Conservation (phyloP, 1,284 basidiomycete species). For the Chondrostereum purpureum region DNA sequence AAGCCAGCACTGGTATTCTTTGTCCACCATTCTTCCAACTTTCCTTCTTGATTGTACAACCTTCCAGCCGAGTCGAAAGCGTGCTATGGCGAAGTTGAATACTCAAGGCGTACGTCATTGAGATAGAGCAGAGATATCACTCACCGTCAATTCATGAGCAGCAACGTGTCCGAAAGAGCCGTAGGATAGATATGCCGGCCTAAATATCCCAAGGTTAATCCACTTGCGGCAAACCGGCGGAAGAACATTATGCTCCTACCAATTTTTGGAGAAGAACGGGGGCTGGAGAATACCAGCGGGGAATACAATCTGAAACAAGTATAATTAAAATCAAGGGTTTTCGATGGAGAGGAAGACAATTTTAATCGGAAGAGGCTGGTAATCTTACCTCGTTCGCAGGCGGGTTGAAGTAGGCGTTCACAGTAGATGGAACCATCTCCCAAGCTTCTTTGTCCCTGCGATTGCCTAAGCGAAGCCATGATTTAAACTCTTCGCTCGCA, state of each 20-base stretch:
- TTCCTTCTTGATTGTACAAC: constrained; percentile 72
- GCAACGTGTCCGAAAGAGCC: constrained; percentile 89
- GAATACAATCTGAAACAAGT: constrained; percentile 77
- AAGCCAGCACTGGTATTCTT: constrained; percentile 81
- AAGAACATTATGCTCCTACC: constrained; percentile 55
- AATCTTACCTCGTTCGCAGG: constrained; percentile 64
- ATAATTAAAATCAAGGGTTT: constrained; percentile 9
- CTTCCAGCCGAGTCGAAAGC: constrained; percentile 92
- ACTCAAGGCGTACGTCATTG: neutral
- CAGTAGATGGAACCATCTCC: constrained; percentile 82
- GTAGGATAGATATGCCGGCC: constrained; percentile 85
- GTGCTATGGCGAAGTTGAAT: constrained; percentile 44
- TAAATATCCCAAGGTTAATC: constrained; percentile 25
- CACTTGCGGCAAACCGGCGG: no score
- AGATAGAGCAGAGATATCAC: constrained; percentile 19
- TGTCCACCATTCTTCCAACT: constrained; percentile 87
- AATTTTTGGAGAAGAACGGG: constrained; percentile 84
- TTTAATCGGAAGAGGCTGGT: neutral
- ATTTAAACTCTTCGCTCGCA: constrained; percentile 50
- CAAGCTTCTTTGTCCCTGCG: constrained; percentile 71
- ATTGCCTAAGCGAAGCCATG: constrained; percentile 75
- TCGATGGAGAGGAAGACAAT: neutral
- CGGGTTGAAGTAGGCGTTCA: constrained; percentile 80
- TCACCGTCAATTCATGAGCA: constrained; percentile 80
- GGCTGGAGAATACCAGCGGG: constrained; percentile 93